Percentiles rank a stretch among this genome's conserved stretches.
Conservation (phyloP, 495 filamentous ascomycete genomes). For the Xylaria scruposa region DNA sequence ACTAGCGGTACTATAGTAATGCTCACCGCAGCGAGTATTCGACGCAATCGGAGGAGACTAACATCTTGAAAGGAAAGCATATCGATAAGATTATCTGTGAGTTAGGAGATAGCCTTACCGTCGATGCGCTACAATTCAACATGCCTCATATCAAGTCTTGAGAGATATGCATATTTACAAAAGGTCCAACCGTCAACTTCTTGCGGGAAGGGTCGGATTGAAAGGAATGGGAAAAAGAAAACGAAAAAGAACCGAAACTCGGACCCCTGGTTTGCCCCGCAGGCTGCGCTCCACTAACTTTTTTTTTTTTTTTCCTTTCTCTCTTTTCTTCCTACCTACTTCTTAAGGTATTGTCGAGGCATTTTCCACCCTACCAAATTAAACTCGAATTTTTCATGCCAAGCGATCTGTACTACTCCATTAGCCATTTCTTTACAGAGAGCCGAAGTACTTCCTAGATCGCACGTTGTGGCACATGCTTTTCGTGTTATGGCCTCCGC, state of each 20-base stretch:
- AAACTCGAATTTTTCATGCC: not conserved
- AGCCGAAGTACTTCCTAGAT: not conserved
- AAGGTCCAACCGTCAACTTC: not conserved
- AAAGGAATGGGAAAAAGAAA: constrained; percentile 14
- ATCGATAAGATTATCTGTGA: not conserved
- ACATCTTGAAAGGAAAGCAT: not conserved
- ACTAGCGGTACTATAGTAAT: not conserved
- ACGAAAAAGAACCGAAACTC: not conserved
- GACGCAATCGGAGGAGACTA: not conserved
- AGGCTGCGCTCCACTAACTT: constrained; percentile 30
- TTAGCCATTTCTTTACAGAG: not conserved
- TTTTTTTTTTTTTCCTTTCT: constrained; percentile 33
- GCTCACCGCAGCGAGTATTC: not conserved
- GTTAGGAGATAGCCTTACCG: not conserved
- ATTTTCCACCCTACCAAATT: constrained; percentile 12
- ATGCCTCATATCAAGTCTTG: not conserved
- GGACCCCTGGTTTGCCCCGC: constrained; percentile 36
- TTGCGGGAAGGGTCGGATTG: not conserved
- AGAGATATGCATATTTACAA: not conserved
- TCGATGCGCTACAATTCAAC: not conserved
- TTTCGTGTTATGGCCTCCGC: not conserved
- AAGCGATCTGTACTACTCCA: not conserved
- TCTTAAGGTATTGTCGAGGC: constrained; percentile 16
- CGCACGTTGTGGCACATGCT: not conserved
- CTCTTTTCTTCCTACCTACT: constrained; percentile 11